These are phyloP conservation scores for Pythium vanterpoolii DNA, from an alignment of 352 stramenopile genomes.

Conservation along the genomic window DNA sequence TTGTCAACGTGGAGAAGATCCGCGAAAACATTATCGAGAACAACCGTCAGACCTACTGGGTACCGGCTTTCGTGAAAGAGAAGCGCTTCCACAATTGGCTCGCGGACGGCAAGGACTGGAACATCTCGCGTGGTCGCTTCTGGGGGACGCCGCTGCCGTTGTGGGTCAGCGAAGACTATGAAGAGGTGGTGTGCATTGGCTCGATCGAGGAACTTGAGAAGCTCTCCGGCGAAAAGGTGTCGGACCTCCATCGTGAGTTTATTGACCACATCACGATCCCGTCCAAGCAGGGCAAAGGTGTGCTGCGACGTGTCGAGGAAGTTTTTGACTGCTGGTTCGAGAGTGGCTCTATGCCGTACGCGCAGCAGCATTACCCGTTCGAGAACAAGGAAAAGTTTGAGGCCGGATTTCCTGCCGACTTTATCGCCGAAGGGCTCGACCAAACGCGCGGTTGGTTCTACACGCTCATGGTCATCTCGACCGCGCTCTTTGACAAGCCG, in stretches of 20 bases:
- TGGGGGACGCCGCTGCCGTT: conserved; percentile 99
- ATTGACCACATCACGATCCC: conserved; percentile 99
- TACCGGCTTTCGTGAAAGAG: conserved; percentile 94
- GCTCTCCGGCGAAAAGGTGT: conserved; percentile 90
- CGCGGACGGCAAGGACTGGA: conserved; percentile 98
- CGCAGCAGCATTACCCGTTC: conserved; percentile 99
- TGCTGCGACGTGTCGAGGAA: conserved; percentile 84
- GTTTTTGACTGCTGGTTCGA: conserved; percentile 99
- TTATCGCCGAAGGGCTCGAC: conserved; percentile 99
- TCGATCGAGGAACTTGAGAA: conserved; percentile 96
- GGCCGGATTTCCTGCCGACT: conserved; percentile 97
- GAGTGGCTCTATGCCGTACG: conserved; percentile 99
- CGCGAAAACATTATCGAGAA: conserved; percentile 93
- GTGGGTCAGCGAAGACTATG: conserved; percentile 97
- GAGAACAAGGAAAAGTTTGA: conserved; percentile 98
- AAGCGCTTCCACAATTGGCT: conserved; percentile 99
- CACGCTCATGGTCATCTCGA: conserved; percentile 99
- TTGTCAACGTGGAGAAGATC: conserved; percentile 98
- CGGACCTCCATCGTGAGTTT: conserved; percentile 97
- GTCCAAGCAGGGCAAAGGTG: conserved; percentile 89
- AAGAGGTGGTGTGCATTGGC: conserved; percentile 97
- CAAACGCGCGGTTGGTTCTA: conserved; percentile 99
- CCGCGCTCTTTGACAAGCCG: conserved; percentile 98
- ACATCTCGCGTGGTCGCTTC: conserved; percentile 97
- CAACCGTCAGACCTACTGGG: conserved; percentile 85